These are phyloP conservation scores for Aquilaria sinensis DNA, from an alignment of 345 rosid genomes.

Conservation along the genomic window DNA sequence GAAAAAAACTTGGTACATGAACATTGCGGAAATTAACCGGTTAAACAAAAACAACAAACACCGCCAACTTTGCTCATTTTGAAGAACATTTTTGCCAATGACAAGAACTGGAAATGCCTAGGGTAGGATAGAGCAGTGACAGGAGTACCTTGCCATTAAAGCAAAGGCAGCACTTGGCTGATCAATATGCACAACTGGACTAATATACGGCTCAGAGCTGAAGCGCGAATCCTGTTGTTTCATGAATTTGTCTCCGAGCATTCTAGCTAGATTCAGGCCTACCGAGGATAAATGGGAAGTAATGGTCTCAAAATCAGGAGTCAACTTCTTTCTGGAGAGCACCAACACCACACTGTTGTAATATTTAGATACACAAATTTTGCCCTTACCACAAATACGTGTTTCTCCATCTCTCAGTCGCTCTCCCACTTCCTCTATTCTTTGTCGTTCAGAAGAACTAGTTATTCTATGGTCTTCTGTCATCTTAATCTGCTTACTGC, in stretches of 20 bases:
- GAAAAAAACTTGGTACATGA: not conserved
- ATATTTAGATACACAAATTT: conserved; percentile 6
- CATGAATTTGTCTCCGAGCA: conserved; percentile 96
- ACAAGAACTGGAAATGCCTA: not conserved
- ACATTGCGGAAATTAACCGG: not conserved
- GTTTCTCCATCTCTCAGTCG: conserved; percentile 79
- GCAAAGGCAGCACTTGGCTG: conserved; percentile 55
- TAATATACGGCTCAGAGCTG: conserved; percentile 80
- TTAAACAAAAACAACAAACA: not conserved
- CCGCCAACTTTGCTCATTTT: not conserved
- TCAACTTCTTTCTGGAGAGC: not conserved
- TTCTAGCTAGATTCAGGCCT: conserved; percentile 92
- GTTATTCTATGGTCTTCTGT: conserved; percentile 84
- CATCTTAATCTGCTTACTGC: conserved; percentile 70
- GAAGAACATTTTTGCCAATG: not conserved
- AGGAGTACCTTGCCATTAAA: conserved; percentile 71
- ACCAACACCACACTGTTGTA: conserved; percentile 1
- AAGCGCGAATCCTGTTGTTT: conserved; percentile 87
- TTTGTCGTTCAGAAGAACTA: conserved; percentile 66
- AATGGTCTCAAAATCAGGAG: not conserved
- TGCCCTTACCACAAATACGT: conserved; percentile 58
- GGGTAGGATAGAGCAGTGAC: not conserved
- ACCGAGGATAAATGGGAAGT: not conserved
- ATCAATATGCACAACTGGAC: conserved; percentile 59
- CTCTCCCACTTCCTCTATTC: conserved; percentile 57